Base-by-base conservation (phyloP, 1,284 basidiomycete genomes). In the Rhizoctonia solani region DNA sequence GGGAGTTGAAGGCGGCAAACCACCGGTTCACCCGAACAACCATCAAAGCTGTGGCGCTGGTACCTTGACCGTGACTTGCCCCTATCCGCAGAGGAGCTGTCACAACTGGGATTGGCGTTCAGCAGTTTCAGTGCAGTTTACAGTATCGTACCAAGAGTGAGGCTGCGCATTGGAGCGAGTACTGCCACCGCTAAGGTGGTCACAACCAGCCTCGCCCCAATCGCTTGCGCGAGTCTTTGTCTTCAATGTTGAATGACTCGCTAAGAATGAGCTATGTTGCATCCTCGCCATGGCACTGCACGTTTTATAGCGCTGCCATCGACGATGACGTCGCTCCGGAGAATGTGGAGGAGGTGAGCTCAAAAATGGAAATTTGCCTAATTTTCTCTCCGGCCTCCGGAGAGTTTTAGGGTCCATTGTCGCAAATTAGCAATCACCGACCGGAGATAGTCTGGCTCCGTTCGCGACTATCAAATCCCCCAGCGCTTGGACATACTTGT, bases 391-490 rank as follows among this genome's bases (percentile, higher is more conserved):
- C 39, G 39, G 54, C 25, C 39, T 58, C 58, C 47, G 55, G 55
- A n/a, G 54, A 25, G 14, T 55, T 37, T 41, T n/a, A 41, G 54
- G 54, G 54, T 37, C 54, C 34, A n/a, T 13, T 30, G 11, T 46
- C 58, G 58, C 58, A 50, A 61, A 50, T 4, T n/a, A 21, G 30
- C 21, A 61, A 61, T 61, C 58, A 23, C 58, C 58, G 58, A 52
- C 58, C 58, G 58, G 58, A 23, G 58, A 27, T 61, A 61, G 58
- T 49, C 47, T 61, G 16, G 5, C 44, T 49, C 58, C 58, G 58
- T 41, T 6, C 30, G 9, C 16, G 19, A 37, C 30, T 29, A 61
- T 61, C 55, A 59, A 59, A 59, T 59, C 21, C 39, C 41, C 37
- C 58, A 46, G 58, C 58, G 58, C 58, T 47, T 61, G 29, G 32